These are phyloP conservation scores for Trichosporon sp. DNA, from an alignment of 1,284 basidiomycete species.

Conservation along the genomic window DNA sequence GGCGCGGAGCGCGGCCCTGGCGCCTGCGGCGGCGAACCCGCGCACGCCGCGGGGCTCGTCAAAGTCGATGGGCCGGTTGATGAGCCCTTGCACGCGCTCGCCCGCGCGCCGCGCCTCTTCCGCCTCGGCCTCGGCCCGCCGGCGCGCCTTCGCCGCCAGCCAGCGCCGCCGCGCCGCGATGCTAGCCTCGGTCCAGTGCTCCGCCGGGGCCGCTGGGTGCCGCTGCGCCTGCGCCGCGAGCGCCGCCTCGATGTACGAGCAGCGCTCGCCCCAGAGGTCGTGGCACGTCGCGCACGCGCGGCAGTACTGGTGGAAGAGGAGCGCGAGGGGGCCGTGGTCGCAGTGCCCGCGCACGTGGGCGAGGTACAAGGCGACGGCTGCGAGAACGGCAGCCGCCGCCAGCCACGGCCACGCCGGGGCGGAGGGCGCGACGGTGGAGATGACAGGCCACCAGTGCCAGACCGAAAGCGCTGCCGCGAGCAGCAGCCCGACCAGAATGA, in stretches of 20 bases:
- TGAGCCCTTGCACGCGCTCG: too few relatives aligned
- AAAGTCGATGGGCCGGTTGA: too few relatives aligned
- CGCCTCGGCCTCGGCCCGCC: neutral
- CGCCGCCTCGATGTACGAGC: neutral
- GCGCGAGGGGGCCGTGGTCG: too few relatives aligned
- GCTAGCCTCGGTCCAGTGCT: neutral
- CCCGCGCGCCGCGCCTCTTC: too few relatives aligned
- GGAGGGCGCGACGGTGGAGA: too few relatives aligned
- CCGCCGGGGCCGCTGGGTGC: neutral
- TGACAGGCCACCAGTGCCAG: neutral
- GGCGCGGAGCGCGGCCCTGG: neutral
- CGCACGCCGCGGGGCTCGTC: too few relatives aligned
- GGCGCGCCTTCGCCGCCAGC: too few relatives aligned
- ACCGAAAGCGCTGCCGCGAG: too few relatives aligned
- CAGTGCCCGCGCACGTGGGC: neutral
- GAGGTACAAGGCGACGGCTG: neutral
- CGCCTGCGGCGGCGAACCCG: too few relatives aligned
- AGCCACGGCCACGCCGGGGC: too few relatives aligned
- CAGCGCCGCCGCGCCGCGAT: neutral
- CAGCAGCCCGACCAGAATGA: too few relatives aligned
- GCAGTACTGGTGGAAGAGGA: neutral
- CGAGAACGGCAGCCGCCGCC: neutral
- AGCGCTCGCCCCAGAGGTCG: neutral
- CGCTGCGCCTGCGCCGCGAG: neutral
- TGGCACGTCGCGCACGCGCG: neutral